Percentiles rank a stretch among this genome's conserved stretches.
Evolutionary conservation across 495 filamentous ascomycete genomes (phyloP).

Genomic region (Aspergillus bridgeri): DNA sequence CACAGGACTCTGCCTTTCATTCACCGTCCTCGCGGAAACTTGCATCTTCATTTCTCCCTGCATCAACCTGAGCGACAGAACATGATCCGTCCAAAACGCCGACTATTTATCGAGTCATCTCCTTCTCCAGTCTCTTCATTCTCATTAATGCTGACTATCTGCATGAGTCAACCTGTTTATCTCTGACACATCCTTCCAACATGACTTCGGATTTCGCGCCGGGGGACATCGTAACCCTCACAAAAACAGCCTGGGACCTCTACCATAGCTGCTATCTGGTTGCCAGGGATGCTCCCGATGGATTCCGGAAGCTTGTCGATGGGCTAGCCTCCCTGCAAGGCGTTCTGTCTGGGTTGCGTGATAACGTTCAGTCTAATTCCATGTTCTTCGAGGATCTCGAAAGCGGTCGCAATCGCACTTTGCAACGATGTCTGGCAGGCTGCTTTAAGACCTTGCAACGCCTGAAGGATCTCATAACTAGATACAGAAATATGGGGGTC

Average conservation of each 20-base stretch:
- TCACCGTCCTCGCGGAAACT: not conserved
- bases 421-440: constrained; percentile 28
- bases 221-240: constrained; percentile 29
- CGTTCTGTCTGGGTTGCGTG: constrained; percentile 25
- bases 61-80: not conserved
- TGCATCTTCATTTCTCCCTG: too few relatives aligned
- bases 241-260: constrained; percentile 34
- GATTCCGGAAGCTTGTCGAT: constrained; percentile 33
- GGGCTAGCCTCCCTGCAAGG: constrained; percentile 34
- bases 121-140: not conserved
- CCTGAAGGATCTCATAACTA: constrained; percentile 27
- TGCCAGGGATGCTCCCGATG: constrained; percentile 33
- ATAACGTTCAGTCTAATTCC: constrained; percentile 28
- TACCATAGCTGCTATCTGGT: constrained; percentile 33
- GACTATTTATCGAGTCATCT: not conserved
- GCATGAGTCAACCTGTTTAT: not conserved
- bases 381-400: constrained; percentile 27
- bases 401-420: constrained; percentile 22
- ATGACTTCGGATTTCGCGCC: constrained; percentile 26
- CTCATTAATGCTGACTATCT: not conserved
- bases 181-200: constrained; percentile 1
- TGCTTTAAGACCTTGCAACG: constrained; percentile 28
- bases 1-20: not conserved
- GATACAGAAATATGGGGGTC: constrained; percentile 25
- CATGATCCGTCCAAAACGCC: not conserved